Evolutionary conservation across 1,284 basidiomycete species (phyloP).

Genomic region (Kalmanozyma brasiliensis): DNA sequence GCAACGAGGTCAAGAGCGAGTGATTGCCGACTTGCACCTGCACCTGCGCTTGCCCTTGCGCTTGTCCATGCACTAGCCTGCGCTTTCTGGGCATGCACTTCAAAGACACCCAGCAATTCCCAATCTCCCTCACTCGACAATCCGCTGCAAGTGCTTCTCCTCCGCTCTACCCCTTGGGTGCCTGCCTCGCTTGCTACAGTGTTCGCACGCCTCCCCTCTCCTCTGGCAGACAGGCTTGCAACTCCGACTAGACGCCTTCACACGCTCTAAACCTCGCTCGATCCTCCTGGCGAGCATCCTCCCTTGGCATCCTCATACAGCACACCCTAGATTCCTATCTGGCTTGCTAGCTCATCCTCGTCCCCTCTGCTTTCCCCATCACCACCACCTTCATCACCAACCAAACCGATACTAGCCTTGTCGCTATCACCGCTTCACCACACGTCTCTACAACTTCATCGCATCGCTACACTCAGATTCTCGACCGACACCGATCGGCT

Average conservation of each 20-base stretch:
- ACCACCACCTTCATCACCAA: not conserved
- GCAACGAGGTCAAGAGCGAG: too few relatives aligned
- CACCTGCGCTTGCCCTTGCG: not conserved
- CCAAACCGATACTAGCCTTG: not conserved
- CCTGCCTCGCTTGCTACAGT: not conserved
- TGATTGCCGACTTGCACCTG: not conserved
- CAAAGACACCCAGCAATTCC: too few relatives aligned
- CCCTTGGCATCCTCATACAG: not conserved
- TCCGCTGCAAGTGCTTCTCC: not conserved
- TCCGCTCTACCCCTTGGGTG: slow-evolving; percentile 3
- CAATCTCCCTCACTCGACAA: too few relatives aligned
- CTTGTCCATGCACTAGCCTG: not conserved
- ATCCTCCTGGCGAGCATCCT: slow-evolving; percentile 9
- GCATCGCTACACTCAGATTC: not conserved
- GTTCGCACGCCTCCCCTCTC: not conserved
- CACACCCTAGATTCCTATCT: not conserved
- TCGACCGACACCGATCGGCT: too few relatives aligned
- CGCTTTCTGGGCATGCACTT: not conserved
- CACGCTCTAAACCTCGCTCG: slow-evolving; percentile 8
- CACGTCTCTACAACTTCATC: not conserved
- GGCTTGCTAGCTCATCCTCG: not conserved
- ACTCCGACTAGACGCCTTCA: slow-evolving; percentile 11
- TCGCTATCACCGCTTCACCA: not conserved
- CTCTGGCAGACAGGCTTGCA: slow-evolving; percentile 4
- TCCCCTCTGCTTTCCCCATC: slow-evolving; percentile 2